Evolutionary conservation across 169 alveolate genomes (phyloP), one percentile per base, ranked within the genome.

Genomic region (Eimeria necatrix): DNA sequence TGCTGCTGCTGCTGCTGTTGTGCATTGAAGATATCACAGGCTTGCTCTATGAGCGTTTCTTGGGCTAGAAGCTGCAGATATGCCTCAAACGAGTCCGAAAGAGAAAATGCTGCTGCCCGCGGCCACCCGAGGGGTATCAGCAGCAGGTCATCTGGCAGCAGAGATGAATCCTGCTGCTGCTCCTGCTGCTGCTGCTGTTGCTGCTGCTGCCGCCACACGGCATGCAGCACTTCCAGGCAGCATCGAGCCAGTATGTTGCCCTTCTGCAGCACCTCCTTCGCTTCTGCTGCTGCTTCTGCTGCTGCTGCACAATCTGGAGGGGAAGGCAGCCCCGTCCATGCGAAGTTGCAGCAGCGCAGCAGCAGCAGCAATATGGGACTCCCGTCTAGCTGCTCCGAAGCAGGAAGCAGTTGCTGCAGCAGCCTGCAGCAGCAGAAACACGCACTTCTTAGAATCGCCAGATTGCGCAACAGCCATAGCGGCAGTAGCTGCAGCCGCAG

Each of bases 151-250:
- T 32, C 56, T 18, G 73, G 91, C 70, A 53, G 74, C 18, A 8
- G 26, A 9, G 22, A 56, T 20, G 60, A 10, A 26, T 24, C 41
- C 53, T 81, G 73, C 74, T 81, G 90, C 90, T 81, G 73, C n/a
- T 80, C 73, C 73, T 81, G 91, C 91, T 53, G 76, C 4, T 81
- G 76, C 74, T 81, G 91, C 91, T 81, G 59, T 12, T 81, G 51
- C 56, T 53, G 74, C 91, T 81, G 70, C 91, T 53, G 76, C 73
- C 12, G 73, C 74, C 91, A 51, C 0, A 26, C 74, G 70, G 91
- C 91, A 81, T 81, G 91, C 74, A 81, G 91, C 91, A 81, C 91
- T 56, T 81, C 91, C 51, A 81, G 53, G 52, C 91, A 81, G 91
- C 91, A 81, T 5, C 91, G 91, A 71, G 53, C 91, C 3, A 26